phyloP scores from a whole-genome alignment of 768 basidiomycete genomes.

The Trametes elegans region DNA sequence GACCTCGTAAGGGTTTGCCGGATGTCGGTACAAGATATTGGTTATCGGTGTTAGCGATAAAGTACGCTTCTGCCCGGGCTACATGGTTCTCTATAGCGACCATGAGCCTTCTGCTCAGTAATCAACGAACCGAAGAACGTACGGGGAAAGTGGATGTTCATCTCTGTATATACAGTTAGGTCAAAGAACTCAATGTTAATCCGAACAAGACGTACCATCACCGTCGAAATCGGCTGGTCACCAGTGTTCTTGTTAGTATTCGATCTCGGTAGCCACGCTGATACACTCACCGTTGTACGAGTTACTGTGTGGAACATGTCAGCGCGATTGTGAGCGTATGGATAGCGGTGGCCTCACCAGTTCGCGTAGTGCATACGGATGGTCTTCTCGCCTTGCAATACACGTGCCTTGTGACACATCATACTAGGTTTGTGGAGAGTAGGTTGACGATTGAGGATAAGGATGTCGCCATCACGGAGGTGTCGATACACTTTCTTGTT shows the following conservation, averaged over 20 bases:
- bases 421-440: slow-evolving; percentile 99
- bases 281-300: slow-evolving; percentile 84
- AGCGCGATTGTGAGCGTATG: background rate
- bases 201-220: slow-evolving; percentile 54
- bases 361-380: slow-evolving; percentile 99
- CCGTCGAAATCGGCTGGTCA: slow-evolving; percentile 92
- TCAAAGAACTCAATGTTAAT: background rate
- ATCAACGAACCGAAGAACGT: slow-evolving; percentile 33
- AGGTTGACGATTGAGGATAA: slow-evolving; percentile 96
- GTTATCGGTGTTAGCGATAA: slow-evolving; percentile 96
- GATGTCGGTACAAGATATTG: slow-evolving; percentile 99
- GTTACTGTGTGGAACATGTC: slow-evolving; percentile 54
- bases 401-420: slow-evolving; percentile 96
- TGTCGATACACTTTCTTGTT: slow-evolving; percentile 99
- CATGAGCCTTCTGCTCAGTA: background rate
- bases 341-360: slow-evolving; percentile 56
- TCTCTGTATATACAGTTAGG: slow-evolving; percentile 54
- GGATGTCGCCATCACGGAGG: slow-evolving; percentile 88
- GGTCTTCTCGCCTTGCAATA: slow-evolving; percentile 94
- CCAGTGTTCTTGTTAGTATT: background rate
- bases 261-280: background rate
- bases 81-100: slow-evolving; percentile 77
- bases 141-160: slow-evolving; percentile 99
- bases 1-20: slow-evolving; percentile 93
- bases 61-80: slow-evolving; percentile 89